Percentiles rank a stretch among this genome's conserved stretches.
Conservation (phyloP, 805 yeast genomes). For the Cyberlindnera xishuangbannaensis region DNA sequence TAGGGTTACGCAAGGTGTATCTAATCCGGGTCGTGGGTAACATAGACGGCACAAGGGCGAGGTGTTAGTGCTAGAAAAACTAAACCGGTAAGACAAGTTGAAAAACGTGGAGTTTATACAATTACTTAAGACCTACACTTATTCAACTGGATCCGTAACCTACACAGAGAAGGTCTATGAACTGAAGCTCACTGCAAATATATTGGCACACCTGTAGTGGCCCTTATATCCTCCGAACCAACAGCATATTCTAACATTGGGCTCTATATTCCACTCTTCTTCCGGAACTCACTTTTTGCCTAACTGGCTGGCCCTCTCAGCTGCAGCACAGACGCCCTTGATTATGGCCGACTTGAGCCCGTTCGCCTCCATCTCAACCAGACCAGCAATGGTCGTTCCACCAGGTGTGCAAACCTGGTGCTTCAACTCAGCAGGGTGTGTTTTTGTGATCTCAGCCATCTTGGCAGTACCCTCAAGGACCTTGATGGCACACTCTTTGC, state of each 20-base stretch:
- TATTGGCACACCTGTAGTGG: too few relatives aligned
- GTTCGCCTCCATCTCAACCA: slow-evolving; percentile 85
- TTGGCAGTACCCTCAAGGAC: slow-evolving; percentile 91
- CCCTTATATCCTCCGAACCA: too few relatives aligned
- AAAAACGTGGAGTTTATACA: background rate
- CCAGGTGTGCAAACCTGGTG: slow-evolving; percentile 94
- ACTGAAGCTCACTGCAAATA: too few relatives aligned
- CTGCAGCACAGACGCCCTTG: slow-evolving; percentile 86
- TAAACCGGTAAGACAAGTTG: too few relatives aligned
- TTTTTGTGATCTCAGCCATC: slow-evolving; percentile 77
- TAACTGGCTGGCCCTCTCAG: slow-evolving; percentile 61
- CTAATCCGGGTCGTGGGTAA: too few relatives aligned
- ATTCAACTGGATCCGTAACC: too few relatives aligned
- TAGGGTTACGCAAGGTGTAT: too few relatives aligned
- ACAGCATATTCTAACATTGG: too few relatives aligned
- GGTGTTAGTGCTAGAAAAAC: too few relatives aligned
- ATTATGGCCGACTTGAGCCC: slow-evolving; percentile 86
- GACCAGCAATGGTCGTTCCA: slow-evolving; percentile 95
- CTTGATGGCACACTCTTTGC: slow-evolving; percentile 83
- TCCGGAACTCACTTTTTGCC: slow-evolving; percentile 47
- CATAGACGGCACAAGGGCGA: too few relatives aligned
- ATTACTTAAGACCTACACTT: background rate
- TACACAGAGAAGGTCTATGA: too few relatives aligned
- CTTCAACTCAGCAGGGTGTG: slow-evolving; percentile 84
- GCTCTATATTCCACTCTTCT: too few relatives aligned